Evolutionary conservation across 305 asterid genomes (phyloP).

Genomic region (Fraxinus latifolia): DNA sequence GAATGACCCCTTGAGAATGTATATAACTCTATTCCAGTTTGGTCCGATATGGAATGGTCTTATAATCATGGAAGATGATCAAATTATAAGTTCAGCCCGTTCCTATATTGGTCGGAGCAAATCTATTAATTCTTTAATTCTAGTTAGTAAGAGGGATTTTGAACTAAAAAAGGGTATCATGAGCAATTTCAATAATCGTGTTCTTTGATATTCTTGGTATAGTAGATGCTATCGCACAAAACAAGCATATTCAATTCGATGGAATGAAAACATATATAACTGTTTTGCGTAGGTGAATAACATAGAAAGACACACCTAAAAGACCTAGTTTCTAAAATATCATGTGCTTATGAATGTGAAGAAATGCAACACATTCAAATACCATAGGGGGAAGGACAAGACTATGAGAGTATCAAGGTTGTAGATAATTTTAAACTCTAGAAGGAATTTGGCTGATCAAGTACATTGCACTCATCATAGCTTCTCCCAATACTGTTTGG

Average conservation of each 20-base stretch:
- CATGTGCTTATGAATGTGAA: background rate
- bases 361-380: background rate
- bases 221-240: background rate
- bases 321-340: background rate
- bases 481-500: background rate
- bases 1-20: too few species aligned
- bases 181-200: background rate
- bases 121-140: background rate
- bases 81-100: too few species aligned
- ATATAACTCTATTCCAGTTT: too few species aligned
- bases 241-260: background rate
- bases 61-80: too few species aligned
- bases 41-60: too few species aligned
- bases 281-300: background rate
- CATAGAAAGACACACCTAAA: background rate
- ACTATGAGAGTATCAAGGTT: background rate
- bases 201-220: background rate
- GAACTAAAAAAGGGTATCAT: background rate
- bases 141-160: background rate
- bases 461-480: background rate
- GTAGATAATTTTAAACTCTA: background rate
- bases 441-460: background rate
- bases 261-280: background rate
- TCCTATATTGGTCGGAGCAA: background rate
- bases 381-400: background rate